Conservation (phyloP, 2,329 filamentous ascomycete species). For the Trichoderma sp. region DNA sequence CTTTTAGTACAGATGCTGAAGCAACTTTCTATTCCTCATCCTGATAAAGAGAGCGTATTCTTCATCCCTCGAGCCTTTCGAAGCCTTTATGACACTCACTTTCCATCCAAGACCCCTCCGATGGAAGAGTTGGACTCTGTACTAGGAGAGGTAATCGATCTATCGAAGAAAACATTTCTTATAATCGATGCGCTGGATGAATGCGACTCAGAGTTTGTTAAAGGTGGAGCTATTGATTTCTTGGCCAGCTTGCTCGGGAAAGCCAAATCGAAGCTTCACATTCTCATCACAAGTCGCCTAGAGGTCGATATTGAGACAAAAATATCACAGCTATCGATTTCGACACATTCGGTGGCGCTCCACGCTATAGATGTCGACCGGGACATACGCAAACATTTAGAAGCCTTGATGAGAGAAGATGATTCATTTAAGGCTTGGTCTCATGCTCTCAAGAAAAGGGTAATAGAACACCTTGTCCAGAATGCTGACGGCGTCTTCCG, state of each 20-base stretch:
- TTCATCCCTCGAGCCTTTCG: background rate
- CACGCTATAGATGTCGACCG: background rate
- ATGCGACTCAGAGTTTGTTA: background rate
- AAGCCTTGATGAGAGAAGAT: background rate
- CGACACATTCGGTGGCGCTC: background rate
- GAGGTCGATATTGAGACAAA: background rate
- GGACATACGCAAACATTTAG: background rate
- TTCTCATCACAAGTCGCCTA: background rate
- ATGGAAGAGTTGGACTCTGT: background rate
- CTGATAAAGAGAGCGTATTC: background rate
- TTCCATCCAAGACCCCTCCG: background rate
- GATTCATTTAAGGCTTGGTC: background rate
- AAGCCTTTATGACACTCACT: background rate
- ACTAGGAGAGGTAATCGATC: background rate
- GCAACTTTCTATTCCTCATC: background rate
- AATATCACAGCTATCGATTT: background rate
- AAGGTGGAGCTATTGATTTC: background rate
- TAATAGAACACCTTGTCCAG: background rate
- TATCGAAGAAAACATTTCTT: background rate
- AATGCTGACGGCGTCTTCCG: background rate
- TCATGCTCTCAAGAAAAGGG: background rate
- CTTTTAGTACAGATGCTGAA: background rate
- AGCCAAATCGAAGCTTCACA: background rate
- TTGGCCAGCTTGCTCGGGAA: background rate
- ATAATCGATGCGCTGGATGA: background rate